These are phyloP conservation scores for Agroathelia rolfsii DNA, from an alignment of 1,284 basidiomycete genomes.

Conservation along the genomic window DNA sequence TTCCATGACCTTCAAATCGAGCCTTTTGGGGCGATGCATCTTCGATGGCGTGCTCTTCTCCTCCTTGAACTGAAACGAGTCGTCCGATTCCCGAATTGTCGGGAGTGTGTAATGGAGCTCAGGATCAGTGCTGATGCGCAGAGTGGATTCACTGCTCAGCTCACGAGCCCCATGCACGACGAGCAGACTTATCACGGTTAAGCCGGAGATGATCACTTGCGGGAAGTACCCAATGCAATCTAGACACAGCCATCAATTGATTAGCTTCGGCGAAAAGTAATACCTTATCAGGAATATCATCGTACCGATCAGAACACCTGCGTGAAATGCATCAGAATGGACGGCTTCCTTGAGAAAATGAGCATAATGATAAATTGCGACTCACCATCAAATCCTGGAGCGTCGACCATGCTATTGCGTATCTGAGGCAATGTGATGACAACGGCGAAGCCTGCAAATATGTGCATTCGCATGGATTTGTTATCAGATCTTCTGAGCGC, in stretches of 20 bases:
- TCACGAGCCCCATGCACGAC: conserved; percentile 34
- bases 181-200: conserved; percentile 31
- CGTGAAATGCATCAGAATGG: too few relatives aligned
- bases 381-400: conserved; percentile 44
- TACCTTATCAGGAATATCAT: conserved; percentile 4
- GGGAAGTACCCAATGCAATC: conserved; percentile 49
- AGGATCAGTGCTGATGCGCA: too few relatives aligned
- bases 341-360: neutral
- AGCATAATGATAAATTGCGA: conserved; percentile 5
- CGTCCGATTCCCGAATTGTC: too few relatives aligned
- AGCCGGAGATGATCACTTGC: conserved; percentile 39
- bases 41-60: too few relatives aligned
- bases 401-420: conserved; percentile 47
- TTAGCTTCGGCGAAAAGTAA: neutral
- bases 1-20: too few relatives aligned
- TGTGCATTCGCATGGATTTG: conserved; percentile 26
- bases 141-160: too few relatives aligned
- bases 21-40: too few relatives aligned
- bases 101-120: too few relatives aligned
- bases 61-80: too few relatives aligned
- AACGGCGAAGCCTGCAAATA: conserved; percentile 30
- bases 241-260: conserved; percentile 13
- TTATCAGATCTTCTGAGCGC: conserved; percentile 25
- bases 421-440: conserved; percentile 40
- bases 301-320: conserved; percentile 42